phyloP scores from a whole-genome alignment of 306 rosid species.

The Benincasa hispida region DNA sequence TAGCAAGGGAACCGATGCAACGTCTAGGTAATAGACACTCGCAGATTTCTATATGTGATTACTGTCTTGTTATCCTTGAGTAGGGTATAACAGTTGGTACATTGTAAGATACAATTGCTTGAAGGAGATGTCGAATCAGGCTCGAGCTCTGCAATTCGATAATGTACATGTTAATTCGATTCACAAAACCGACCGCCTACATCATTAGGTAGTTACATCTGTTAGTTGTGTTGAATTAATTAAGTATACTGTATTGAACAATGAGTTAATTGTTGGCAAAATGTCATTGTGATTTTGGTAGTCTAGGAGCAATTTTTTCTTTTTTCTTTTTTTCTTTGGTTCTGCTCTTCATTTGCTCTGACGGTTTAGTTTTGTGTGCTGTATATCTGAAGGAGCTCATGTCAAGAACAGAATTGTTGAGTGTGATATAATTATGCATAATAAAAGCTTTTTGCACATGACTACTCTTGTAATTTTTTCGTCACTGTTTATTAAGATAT shows the following conservation, averaged over 20 bases:
- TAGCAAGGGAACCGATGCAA: slow-evolving; percentile 87
- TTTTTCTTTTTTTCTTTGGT: background rate
- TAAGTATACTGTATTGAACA: slow-evolving; percentile 26
- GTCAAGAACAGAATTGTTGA: slow-evolving; percentile 40
- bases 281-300: slow-evolving; percentile 69
- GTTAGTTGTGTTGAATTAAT: slow-evolving; percentile 47
- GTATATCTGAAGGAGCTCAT: slow-evolving; percentile 37
- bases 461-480: background rate
- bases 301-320: slow-evolving; percentile 36
- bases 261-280: slow-evolving; percentile 38
- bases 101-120: background rate
- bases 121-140: background rate
- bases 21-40: slow-evolving; percentile 43
- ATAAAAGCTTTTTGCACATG: slow-evolving; percentile 12
- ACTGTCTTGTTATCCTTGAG: background rate
- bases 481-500: background rate
- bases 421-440: slow-evolving; percentile 46
- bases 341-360: slow-evolving; percentile 13
- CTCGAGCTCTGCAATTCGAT: slow-evolving; percentile 32
- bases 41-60: background rate
- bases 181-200: slow-evolving; percentile 29
- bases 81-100: background rate
- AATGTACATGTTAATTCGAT: slow-evolving; percentile 55
- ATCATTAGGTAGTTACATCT: slow-evolving; percentile 44
- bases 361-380: slow-evolving; percentile 24